Conservation (phyloP, 1,139 yeast species). For the Saccharomyces pastorianus region DNA sequence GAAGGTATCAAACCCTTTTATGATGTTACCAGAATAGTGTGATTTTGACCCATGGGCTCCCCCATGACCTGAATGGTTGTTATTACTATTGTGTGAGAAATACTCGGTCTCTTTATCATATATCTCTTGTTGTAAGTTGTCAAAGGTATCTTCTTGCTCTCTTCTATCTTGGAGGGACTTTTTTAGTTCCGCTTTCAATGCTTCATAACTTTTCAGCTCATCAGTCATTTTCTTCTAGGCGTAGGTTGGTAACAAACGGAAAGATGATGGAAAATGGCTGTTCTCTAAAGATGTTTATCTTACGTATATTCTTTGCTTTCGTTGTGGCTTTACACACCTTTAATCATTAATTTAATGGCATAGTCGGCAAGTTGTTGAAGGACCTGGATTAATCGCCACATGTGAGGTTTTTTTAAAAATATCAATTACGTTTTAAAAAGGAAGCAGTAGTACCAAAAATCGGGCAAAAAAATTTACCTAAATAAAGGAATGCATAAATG, state of each 20-base stretch:
- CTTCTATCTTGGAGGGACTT: conserved; percentile 58
- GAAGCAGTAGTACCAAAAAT: not conserved
- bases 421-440: not conserved
- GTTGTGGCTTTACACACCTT: not conserved
- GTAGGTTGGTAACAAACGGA: not conserved
- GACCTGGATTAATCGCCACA: not conserved
- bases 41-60: conserved; percentile 10
- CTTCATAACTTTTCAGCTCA: conserved; percentile 50
- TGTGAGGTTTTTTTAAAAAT: not conserved
- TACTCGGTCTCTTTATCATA: conserved; percentile 75
- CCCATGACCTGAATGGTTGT: conserved; percentile 13
- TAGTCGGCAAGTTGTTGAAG: not conserved
- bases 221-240: conserved; percentile 16
- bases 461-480: not conserved
- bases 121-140: conserved; percentile 66
- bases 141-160: conserved; percentile 54
- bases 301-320: not conserved
- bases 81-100: conserved; percentile 48
- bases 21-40: conserved; percentile 64
- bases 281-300: not conserved
- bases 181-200: conserved; percentile 58
- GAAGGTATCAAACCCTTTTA: conserved; percentile 83
- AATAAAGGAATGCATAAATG: not conserved
- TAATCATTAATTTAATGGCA: not conserved
- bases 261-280: not conserved